Evolutionary conservation across 805 yeast genomes (phyloP).

Genomic region (Pichia deserticola): DNA sequence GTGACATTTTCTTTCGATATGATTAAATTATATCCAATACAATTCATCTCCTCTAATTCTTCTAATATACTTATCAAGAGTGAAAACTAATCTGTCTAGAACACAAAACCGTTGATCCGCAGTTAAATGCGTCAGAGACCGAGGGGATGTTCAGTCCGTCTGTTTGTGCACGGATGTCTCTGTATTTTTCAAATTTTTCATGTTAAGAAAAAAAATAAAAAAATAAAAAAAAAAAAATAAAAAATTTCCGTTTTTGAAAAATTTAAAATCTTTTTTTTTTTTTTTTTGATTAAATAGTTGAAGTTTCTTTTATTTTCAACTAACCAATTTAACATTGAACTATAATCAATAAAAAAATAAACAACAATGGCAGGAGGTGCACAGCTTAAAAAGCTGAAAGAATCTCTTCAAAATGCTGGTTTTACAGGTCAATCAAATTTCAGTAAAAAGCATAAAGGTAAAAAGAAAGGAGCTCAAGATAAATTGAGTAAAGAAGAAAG

Average conservation of each 20-base stretch:
- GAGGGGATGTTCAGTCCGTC: too few relatives aligned
- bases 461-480: constrained; percentile 43
- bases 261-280: not conserved
- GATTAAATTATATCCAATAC: too few relatives aligned
- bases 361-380: constrained; percentile 56
- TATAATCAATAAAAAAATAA: not conserved
- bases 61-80: too few relatives aligned
- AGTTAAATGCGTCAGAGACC: too few relatives aligned
- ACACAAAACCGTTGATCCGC: too few relatives aligned
- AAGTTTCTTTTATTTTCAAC: too few relatives aligned
- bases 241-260: not conserved
- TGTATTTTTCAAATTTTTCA: not conserved
- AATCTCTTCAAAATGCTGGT: constrained; percentile 68
- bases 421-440: constrained; percentile 76
- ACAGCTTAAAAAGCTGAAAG: constrained; percentile 77
- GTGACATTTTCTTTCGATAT: not conserved
- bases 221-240: not conserved
- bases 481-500: constrained; percentile 68
- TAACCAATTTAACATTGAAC: too few relatives aligned
- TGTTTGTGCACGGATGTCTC: not conserved
- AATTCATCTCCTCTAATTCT: too few relatives aligned
- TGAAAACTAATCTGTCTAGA: too few relatives aligned
- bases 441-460: constrained; percentile 42
- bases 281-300: not conserved
- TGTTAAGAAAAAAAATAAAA: not conserved